phyloP scores from a whole-genome alignment of 2,329 filamentous ascomycete genomes.

The Thermothelomyces thermophilus region DNA sequence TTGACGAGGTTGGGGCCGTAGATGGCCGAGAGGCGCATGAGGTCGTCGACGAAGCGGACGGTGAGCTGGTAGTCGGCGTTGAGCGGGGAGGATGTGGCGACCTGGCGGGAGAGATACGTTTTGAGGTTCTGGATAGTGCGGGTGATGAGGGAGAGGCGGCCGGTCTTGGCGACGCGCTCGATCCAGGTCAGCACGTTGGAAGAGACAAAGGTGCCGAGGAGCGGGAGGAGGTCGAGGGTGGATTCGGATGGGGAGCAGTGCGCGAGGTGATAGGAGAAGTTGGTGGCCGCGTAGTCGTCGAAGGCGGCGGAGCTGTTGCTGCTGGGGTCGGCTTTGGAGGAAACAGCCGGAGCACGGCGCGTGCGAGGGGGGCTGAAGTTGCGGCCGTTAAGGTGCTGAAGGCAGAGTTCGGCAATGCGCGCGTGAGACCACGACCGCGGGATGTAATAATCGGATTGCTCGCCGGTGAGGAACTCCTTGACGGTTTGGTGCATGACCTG shows the following conservation, averaged over 20 bases:
- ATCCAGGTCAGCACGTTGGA: constrained; percentile 34
- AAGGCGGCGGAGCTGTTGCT: constrained; percentile 19
- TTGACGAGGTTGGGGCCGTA: constrained; percentile 14
- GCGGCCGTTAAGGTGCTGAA: constrained; percentile 29
- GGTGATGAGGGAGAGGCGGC: constrained; percentile 11
- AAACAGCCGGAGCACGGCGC: constrained; percentile 12
- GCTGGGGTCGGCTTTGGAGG: constrained; percentile 1
- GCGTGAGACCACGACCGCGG: constrained; percentile 25
- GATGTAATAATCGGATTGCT: constrained; percentile 20
- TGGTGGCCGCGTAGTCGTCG: constrained; percentile 28
- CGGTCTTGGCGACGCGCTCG: constrained; percentile 25
- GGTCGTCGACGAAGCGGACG: constrained; percentile 12
- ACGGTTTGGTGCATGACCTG: constrained; percentile 36
- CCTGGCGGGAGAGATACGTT: constrained; percentile 14
- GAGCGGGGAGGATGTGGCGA: constrained; percentile 12
- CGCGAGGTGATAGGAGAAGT: constrained; percentile 33
- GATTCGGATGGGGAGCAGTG: constrained; percentile 20
- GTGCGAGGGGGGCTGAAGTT: constrained; percentile 32
- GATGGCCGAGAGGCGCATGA: constrained; percentile 14
- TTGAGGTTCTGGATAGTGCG: constrained; percentile 15
- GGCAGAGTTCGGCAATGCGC: constrained; percentile 30
- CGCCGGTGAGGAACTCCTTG: constrained; percentile 28
- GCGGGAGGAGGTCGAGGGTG: constrained; percentile 19
- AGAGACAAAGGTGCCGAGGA: constrained; percentile 28
- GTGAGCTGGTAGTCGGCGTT: constrained; percentile 15